These are phyloP conservation scores for Xerocomus brunneocitrinus DNA, from an alignment of 768 basidiomycete genomes.

Conservation along the genomic window DNA sequence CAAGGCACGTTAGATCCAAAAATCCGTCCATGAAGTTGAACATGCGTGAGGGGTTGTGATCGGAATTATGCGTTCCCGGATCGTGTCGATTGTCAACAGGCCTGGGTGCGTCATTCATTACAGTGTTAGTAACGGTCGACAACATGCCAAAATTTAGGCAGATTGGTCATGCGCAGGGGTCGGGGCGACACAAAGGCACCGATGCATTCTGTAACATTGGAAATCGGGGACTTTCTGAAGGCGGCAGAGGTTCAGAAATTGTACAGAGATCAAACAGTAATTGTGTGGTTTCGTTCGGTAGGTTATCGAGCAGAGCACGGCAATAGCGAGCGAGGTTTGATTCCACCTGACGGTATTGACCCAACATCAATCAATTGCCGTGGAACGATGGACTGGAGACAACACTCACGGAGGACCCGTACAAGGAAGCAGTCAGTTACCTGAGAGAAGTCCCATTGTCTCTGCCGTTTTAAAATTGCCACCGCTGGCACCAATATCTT, in stretches of 20 bases:
- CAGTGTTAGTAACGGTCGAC: too few species aligned
- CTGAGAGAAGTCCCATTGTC: too few species aligned
- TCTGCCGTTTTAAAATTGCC: slow-evolving; percentile 5
- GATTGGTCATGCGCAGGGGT: too few species aligned
- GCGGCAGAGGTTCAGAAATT: slow-evolving; percentile 46
- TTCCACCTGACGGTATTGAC: slow-evolving; percentile 58
- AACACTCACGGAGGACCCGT: slow-evolving; percentile 62
- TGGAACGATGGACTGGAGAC: not conserved
- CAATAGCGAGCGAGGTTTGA: slow-evolving; percentile 86
- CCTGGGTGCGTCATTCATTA: too few species aligned
- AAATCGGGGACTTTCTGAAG: slow-evolving; percentile 20
- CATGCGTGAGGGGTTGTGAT: too few species aligned
- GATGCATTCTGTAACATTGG: slow-evolving; percentile 21
- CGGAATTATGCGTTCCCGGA: too few species aligned
- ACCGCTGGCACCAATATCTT: slow-evolving; percentile 59
- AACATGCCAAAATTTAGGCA: too few species aligned
- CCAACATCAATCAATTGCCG: not conserved
- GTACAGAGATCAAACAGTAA: slow-evolving; percentile 92
- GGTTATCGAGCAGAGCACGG: slow-evolving; percentile 71
- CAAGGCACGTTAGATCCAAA: too few species aligned
- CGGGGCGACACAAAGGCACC: slow-evolving; percentile 63
- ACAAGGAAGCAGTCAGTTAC: too few species aligned
- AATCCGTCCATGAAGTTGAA: too few species aligned
- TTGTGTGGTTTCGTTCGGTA: slow-evolving; percentile 86
- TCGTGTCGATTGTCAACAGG: too few species aligned